These are phyloP conservation scores for Boletus pseudo-olivaceus DNA, from an alignment of 768 basidiomycete species.

Conservation along the genomic window DNA sequence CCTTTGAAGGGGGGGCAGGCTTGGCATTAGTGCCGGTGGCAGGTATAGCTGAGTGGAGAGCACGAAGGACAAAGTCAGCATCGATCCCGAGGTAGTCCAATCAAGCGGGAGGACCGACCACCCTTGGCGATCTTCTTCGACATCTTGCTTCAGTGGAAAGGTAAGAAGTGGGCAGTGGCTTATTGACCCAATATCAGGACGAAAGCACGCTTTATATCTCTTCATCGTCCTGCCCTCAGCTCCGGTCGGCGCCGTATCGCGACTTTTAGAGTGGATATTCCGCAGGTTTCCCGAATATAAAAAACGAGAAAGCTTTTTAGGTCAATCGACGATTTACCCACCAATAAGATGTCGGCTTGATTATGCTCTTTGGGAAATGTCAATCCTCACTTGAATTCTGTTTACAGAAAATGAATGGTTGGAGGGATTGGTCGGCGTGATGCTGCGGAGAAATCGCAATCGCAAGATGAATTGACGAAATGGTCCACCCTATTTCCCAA, in stretches of 20 bases:
- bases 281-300: constrained; percentile 5
- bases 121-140: constrained; percentile 24
- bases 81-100: not conserved
- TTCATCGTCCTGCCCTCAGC: constrained; percentile 28
- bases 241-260: constrained; percentile 18
- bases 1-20: constrained; percentile 21
- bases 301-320: not conserved
- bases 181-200: not conserved
- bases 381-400: not conserved
- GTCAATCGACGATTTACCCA: not conserved
- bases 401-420: constrained; percentile 1
- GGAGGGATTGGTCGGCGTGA: constrained; percentile 10
- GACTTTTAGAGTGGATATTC: constrained; percentile 2
- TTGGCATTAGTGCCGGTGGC: constrained; percentile 8
- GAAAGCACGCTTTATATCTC: constrained; percentile 18
- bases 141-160: constrained; percentile 17
- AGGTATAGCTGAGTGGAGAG: constrained; percentile 10
- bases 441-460: constrained; percentile 12
- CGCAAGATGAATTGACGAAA: constrained; percentile 3
- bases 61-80: constrained; percentile 15
- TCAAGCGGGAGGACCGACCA: constrained; percentile 21
- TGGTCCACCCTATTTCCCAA: constrained; percentile 19
- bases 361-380: constrained; percentile 10
- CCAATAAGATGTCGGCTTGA: constrained; percentile 8
- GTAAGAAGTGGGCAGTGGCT: not conserved